phyloP scores from a whole-genome alignment of 2,329 filamentous ascomycete genomes.

The Zarea fungicola region DNA sequence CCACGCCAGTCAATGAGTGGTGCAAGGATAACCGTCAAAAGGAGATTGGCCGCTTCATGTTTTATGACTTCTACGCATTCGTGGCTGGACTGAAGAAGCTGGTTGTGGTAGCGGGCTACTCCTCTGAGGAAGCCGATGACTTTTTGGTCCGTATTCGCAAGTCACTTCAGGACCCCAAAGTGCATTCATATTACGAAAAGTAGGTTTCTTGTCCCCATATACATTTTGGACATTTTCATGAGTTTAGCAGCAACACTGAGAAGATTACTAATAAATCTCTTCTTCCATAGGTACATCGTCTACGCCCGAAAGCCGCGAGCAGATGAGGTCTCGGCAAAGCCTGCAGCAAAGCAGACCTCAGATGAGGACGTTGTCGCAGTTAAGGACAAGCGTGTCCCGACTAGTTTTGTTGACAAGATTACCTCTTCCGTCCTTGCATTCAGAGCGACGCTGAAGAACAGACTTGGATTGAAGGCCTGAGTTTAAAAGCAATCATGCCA shows the following conservation, averaged over 20 bases:
- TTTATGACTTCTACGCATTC: conserved; percentile 7
- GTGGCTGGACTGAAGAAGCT: conserved; percentile 10
- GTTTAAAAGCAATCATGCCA: neutral
- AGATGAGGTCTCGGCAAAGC: conserved; percentile 32
- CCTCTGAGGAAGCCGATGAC: conserved; percentile 7
- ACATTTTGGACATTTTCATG: no score
- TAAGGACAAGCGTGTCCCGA: no score
- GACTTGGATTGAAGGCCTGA: conserved; percentile 1
- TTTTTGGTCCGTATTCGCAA: conserved; percentile 6
- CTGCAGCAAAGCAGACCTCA: conserved; percentile 10
- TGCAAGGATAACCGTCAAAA: conserved; percentile 14
- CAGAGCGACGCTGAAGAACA: conserved; percentile 1
- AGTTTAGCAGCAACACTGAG: neutral
- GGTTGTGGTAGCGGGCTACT: conserved; percentile 10
- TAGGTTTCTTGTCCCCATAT: neutral
- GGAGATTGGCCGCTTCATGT: conserved; percentile 12
- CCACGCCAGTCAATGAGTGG: conserved; percentile 30
- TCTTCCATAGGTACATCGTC: neutral
- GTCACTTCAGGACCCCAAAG: conserved; percentile 7
- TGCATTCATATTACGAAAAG: conserved; percentile 9
- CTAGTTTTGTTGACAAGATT: neutral
- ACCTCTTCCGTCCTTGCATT: neutral
- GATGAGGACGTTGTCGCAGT: neutral
- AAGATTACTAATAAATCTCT: neutral
- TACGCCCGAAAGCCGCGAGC: conserved; percentile 10